Evolutionary conservation across 306 rosid genomes (phyloP), one percentile per base, ranked within the genome.

Genomic region (Cucurbita maxima): DNA sequence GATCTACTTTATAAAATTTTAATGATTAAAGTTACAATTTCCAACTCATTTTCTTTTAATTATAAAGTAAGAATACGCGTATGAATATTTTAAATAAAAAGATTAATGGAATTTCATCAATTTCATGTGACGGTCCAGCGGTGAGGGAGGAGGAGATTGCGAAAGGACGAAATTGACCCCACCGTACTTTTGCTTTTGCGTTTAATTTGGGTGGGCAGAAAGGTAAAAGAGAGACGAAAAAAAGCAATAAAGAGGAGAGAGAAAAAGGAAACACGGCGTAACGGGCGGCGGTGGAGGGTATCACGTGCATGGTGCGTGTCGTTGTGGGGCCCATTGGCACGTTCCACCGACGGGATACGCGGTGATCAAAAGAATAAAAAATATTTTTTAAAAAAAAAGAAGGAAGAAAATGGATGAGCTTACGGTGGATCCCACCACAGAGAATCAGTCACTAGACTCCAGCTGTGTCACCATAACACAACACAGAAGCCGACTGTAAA

Each of bases 291-390:
- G 72, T 44, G 34, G 18, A 44, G 72, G 55, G 6, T 43, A 15
- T 67, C 72, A 67, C 72, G 72, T 67, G 72, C 45, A 44, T 20
- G 18, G 12, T 20, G 72, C 72, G 72, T 67, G 72, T 40, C 54
- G 38, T 22, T 0, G 53, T 44, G 72, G 72, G 72, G 38, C 18
- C 72, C 36, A 13, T 0, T 0, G 72, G 20, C 72, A 67, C 72
- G 72, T 66, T 67, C 40, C 53, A 67, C 72, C 72, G 72, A 67
- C 72, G 55, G 3, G 2, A 10, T 45, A 67, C 56, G 72, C 72
- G 72, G 45, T 67, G n/a, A 19, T 44, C 3, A 9, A 36, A 36
- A 18, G 25, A 18, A 34, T 10, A 57, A 1, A 36, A 1, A 53
- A 1, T 30, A 2, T 30, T 2, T 2, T 30, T 30, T 30, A 2